Evolutionary conservation across 805 yeast species (phyloP).

Genomic region (Metschnikowia similis): DNA sequence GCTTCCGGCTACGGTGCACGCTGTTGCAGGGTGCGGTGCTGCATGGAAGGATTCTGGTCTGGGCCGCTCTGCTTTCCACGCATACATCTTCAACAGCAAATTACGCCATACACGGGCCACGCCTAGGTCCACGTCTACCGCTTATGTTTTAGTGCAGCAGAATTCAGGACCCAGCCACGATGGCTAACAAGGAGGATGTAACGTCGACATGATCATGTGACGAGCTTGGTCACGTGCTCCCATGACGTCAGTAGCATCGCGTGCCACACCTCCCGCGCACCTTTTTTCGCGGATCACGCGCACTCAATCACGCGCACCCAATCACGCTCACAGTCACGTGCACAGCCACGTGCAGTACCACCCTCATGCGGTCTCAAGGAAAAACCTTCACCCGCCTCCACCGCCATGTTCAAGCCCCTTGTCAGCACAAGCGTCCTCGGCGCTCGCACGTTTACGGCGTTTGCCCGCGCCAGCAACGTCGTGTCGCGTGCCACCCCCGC

Average conservation of each 20-base stretch:
- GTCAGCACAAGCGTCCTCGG: neutral
- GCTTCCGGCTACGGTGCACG: neutral
- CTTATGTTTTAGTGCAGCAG: too few species aligned
- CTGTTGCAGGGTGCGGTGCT: neutral
- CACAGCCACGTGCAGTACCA: neutral
- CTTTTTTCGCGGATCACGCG: too few species aligned
- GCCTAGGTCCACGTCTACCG: too few species aligned
- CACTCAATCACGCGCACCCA: too few species aligned
- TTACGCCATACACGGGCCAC: too few species aligned
- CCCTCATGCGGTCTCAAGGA: neutral
- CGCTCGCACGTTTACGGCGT: neutral
- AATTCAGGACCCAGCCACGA: too few species aligned
- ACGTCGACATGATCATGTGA: too few species aligned
- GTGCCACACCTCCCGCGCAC: too few species aligned
- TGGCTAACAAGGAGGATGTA: too few species aligned
- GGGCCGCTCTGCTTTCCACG: neutral
- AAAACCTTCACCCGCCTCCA: neutral
- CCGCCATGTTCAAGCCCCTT: slow-evolving; percentile 1
- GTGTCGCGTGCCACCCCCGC: neutral
- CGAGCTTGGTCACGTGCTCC: too few species aligned
- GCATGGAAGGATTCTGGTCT: neutral
- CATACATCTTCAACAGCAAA: neutral
- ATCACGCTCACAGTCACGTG: too few species aligned
- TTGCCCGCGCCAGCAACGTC: neutral
- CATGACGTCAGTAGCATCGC: too few species aligned